phyloP scores from a whole-genome alignment of 495 filamentous ascomycete species.

The Hypoxylon crocopeplum region DNA sequence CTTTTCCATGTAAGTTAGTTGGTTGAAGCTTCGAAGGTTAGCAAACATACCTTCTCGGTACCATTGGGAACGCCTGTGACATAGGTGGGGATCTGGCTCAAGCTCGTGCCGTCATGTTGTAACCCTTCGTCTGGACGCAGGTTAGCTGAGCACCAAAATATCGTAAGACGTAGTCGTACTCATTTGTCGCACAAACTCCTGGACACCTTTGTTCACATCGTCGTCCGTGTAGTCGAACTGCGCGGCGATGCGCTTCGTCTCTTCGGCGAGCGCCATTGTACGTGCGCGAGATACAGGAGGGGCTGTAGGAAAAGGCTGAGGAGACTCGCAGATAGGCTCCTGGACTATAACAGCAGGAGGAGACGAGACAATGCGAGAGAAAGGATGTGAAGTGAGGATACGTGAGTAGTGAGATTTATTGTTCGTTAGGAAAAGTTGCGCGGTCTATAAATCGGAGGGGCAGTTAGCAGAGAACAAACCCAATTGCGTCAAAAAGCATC shows the following conservation, averaged over 20 bases:
- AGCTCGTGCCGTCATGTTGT: constrained; percentile 73
- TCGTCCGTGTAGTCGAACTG: constrained; percentile 87
- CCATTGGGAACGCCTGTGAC: constrained; percentile 96
- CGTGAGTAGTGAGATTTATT: constrained; percentile 44
- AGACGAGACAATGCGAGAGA: constrained; percentile 48
- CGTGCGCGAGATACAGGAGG: constrained; percentile 54
- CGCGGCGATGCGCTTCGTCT: constrained; percentile 77
- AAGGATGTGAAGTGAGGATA: constrained; percentile 43
- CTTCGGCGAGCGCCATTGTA: constrained; percentile 67
- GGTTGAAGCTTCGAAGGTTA: not conserved
- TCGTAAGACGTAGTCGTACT: constrained; percentile 54
- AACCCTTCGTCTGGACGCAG: constrained; percentile 72
- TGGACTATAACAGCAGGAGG: constrained; percentile 47
- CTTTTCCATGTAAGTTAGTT: constrained; percentile 50
- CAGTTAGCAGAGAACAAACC: constrained; percentile 25
- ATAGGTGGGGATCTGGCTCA: constrained; percentile 97
- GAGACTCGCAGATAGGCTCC: constrained; percentile 54
- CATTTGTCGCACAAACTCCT: constrained; percentile 86
- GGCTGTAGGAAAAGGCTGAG: constrained; percentile 53
- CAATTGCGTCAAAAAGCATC: constrained; percentile 34
- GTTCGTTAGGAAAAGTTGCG: constrained; percentile 43
- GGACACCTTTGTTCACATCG: constrained; percentile 77
- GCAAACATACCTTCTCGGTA: constrained; percentile 77
- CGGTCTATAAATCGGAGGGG: constrained; percentile 37
- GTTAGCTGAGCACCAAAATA: constrained; percentile 15